phyloP scores from a whole-genome alignment of 169 alveolate species.

The Cryptosporidium meleagridis region DNA sequence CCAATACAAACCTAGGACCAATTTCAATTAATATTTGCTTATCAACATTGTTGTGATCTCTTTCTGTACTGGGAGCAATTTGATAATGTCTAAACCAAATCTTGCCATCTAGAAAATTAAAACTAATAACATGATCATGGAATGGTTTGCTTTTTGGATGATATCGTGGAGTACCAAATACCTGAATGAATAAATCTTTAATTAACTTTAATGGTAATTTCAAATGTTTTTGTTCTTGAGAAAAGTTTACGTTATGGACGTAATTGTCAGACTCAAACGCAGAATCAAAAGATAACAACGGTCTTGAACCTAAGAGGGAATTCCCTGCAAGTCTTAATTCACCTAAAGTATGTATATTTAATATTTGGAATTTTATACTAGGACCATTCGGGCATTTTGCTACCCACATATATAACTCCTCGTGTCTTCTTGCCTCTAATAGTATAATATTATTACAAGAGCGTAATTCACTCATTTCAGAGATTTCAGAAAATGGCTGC shows the following conservation, averaged over 20 bases:
- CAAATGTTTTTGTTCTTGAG: slow-evolving; percentile 30
- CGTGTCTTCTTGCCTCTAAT: slow-evolving; percentile 90
- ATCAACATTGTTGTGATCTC: slow-evolving; percentile 83
- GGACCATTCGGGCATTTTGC: slow-evolving; percentile 96
- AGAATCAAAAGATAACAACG: slow-evolving; percentile 92
- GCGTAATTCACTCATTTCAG: slow-evolving; percentile 84
- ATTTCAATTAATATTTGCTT: slow-evolving; percentile 87
- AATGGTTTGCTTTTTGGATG: slow-evolving; percentile 98
- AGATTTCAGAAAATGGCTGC: slow-evolving; percentile 83
- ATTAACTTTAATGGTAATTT: slow-evolving; percentile 48
- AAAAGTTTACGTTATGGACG: slow-evolving; percentile 24
- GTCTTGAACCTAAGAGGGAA: slow-evolving; percentile 93
- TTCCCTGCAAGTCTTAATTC: slow-evolving; percentile 95
- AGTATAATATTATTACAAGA: slow-evolving; percentile 90
- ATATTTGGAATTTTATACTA: slow-evolving; percentile 90
- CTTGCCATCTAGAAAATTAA: slow-evolving; percentile 87
- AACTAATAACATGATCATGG: slow-evolving; percentile 93
- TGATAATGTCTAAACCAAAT: slow-evolving; percentile 94
- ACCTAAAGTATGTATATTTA: slow-evolving; percentile 91
- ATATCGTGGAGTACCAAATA: slow-evolving; percentile 92
- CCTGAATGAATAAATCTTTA: slow-evolving; percentile 79
- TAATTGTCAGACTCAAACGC: slow-evolving; percentile 78
- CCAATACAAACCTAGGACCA: slow-evolving; percentile 94
- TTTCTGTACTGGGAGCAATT: slow-evolving; percentile 83
- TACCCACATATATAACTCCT: slow-evolving; percentile 93